Percentiles rank a stretch among this genome's conserved stretches.
phyloP scores from a whole-genome alignment of 306 rosid species.

The Cucumis cinereus region DNA sequence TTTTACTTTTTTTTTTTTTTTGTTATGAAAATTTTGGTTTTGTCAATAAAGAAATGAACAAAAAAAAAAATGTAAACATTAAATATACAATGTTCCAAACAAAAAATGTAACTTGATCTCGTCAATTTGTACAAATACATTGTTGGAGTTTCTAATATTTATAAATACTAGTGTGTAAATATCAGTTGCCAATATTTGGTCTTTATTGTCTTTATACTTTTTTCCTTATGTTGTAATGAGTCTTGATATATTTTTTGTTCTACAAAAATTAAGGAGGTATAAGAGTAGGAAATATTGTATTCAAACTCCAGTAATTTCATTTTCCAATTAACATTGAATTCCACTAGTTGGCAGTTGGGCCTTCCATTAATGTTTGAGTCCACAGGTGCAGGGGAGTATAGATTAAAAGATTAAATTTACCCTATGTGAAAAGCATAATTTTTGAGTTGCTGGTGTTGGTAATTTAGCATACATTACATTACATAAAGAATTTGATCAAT shows the following conservation, averaged over 20 bases:
- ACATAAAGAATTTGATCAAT: background rate
- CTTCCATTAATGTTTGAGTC: background rate
- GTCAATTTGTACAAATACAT: background rate
- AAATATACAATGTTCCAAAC: background rate
- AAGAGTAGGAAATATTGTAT: background rate
- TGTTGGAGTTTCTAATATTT: background rate
- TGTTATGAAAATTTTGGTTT: background rate
- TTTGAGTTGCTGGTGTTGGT: background rate
- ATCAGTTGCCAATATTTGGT: background rate
- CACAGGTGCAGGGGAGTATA: background rate
- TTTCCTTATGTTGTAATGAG: background rate
- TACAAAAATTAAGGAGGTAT: background rate
- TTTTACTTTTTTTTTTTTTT: too few relatives aligned
- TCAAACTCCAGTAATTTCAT: background rate
- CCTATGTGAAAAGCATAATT: background rate
- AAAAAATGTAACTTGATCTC: background rate
- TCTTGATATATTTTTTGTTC: background rate
- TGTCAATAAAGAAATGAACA: background rate
- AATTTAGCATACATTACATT: background rate
- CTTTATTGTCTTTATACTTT: background rate
- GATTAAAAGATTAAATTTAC: background rate
- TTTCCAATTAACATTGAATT: background rate
- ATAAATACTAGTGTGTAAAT: background rate
- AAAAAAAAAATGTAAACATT: background rate
- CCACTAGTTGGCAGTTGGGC: too few relatives aligned